phyloP scores from a whole-genome alignment of 768 basidiomycete genomes.

The Mycena epipterygia region DNA sequence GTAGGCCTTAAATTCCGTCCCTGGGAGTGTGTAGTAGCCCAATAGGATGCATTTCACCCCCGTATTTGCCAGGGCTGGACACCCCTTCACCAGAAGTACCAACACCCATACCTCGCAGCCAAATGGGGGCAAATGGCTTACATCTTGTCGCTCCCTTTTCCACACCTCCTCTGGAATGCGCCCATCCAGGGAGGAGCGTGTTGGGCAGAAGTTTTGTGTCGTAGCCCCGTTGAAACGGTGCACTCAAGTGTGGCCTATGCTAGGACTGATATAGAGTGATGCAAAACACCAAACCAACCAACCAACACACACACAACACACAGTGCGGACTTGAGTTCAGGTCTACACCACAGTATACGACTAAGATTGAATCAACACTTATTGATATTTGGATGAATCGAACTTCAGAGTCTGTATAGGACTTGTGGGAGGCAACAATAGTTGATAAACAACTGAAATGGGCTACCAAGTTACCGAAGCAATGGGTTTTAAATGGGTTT shows the following conservation, averaged over 20 bases:
- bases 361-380: no score
- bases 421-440: no score
- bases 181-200: constrained; percentile 1
- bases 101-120: not conserved
- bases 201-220: constrained; percentile 2
- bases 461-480: no score
- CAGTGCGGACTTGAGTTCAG: no score
- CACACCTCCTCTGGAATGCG: not conserved
- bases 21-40: not conserved
- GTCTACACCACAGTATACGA: no score
- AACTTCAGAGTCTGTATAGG: no score
- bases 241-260: no score
- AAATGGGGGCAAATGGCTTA: not conserved
- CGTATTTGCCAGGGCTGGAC: not conserved
- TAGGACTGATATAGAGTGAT: no score
- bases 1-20: not conserved
- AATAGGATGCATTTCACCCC: not conserved
- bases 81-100: not conserved
- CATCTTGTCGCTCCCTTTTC: not conserved
- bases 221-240: not conserved
- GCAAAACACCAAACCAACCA: no score
- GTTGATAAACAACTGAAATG: no score
- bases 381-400: no score
- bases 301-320: no score
- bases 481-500: not conserved